phyloP scores from a whole-genome alignment of 176 grass and related monocot species.

The Aegilops speltoides region DNA sequence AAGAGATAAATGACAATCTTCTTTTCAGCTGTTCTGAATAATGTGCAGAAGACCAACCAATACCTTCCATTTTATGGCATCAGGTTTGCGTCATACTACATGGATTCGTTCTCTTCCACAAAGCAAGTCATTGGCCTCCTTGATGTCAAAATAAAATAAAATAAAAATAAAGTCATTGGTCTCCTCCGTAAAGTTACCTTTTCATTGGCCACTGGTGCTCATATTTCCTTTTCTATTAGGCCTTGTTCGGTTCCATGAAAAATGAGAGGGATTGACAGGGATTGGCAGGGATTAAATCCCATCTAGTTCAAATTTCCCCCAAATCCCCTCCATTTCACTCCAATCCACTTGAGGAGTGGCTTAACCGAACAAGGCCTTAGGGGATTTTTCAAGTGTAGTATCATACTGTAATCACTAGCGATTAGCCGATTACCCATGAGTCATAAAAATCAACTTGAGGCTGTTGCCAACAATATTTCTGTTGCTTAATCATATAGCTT shows the following conservation, averaged over 20 bases:
- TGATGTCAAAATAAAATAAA: too few species aligned
- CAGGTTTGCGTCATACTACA: neutral
- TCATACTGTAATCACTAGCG: neutral
- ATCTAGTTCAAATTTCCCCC: too few species aligned
- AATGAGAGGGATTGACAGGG: too few species aligned
- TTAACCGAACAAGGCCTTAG: too few species aligned
- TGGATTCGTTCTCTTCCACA: neutral
- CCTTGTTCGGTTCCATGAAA: too few species aligned
- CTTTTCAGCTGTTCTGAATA: slow-evolving; percentile 71
- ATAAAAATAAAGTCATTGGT: too few species aligned
- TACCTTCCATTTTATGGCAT: slow-evolving; percentile 37
- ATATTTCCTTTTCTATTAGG: neutral
- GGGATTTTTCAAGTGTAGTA: neutral
- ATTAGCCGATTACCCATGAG: neutral
- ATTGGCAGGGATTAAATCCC: too few species aligned
- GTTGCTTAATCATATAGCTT: neutral
- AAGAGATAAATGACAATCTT: slow-evolving; percentile 16
- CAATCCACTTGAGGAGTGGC: too few species aligned
- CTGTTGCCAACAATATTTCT: neutral
- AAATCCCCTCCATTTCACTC: too few species aligned
- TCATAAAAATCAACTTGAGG: neutral
- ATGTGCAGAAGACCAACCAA: slow-evolving; percentile 51
- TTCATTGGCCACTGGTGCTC: neutral
- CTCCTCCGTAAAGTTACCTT: neutral
- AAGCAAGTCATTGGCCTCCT: neutral